Conservation (phyloP, 257 asterid genomes). For the Parsonsia alboflavescens region DNA sequence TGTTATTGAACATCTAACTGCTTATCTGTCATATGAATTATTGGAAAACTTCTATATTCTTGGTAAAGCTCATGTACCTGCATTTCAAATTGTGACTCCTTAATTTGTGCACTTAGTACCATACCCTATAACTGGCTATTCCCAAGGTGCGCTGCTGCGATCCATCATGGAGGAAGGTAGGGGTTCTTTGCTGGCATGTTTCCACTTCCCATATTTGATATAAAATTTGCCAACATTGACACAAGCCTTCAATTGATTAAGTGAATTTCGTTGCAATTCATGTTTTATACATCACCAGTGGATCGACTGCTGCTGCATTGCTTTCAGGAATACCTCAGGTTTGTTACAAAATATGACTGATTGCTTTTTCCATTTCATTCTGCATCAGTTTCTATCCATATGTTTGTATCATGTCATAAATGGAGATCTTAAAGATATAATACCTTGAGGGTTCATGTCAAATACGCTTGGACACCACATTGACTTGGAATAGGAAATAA, state of each 20-base stretch:
- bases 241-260: slow-evolving; percentile 12
- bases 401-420: neutral
- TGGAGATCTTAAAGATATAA: neutral
- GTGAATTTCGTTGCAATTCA: slow-evolving; percentile 13
- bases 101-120: slow-evolving; percentile 35
- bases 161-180: slow-evolving; percentile 98
- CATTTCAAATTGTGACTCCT: slow-evolving; percentile 15
- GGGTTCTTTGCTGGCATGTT: slow-evolving; percentile 16
- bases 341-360: slow-evolving; percentile 22
- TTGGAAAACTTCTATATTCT: neutral
- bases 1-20: neutral
- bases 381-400: neutral
- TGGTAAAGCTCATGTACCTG: neutral
- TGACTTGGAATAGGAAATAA: neutral
- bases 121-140: slow-evolving; percentile 82
- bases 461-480: neutral
- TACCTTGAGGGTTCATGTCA: neutral
- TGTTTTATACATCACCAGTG: slow-evolving; percentile 44
- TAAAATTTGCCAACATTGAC: slow-evolving; percentile 1
- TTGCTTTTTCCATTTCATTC: neutral
- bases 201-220: slow-evolving; percentile 4
- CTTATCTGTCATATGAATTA: neutral
- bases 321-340: slow-evolving; percentile 95
- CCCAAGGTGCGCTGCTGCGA: slow-evolving; percentile 80
- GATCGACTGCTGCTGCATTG: slow-evolving; percentile 90